Base-by-base conservation (phyloP, 1,284 basidiomycete species). In the Porodaedalea pini region DNA sequence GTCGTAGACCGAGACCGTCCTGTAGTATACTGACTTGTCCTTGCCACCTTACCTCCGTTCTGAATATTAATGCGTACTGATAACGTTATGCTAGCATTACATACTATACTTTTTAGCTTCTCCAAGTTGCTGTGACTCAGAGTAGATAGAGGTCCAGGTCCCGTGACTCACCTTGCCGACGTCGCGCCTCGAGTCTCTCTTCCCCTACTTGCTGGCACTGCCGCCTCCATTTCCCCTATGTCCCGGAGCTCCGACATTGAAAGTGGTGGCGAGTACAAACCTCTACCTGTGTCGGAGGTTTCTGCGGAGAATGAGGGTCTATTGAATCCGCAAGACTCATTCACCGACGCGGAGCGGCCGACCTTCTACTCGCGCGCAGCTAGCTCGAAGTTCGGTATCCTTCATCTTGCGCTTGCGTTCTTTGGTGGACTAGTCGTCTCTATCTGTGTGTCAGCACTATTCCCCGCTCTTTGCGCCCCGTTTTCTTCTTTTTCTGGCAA, bases 391-490 rank as follows among this genome's bases (percentile, higher is more conserved):
- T 76, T 73, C 64, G 67, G 61, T 21, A 43, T 67, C 29, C 53
- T 72, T 17, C 74, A 78, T 54, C 62, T 80, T n/a, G 56, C 68
- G 5, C 56, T 70, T 2, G 73, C 80, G 0, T 83, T 82, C 61
- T 61, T 75, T 15, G 67, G 71, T 19, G 81, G 81, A 2, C 65
- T 73, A n/a, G 39, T 78, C 2, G 72, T 75, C 3, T 78, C 75
- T 62, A 56, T 77, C 29, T 48, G 74, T 11, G 69, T 68, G 1
- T 77, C 81, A 61, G 71, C 71, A 60, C 66, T 74, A 4, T 61
- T 78, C 31, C 75, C 71, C 58, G 70, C 71, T 73, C 60, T 47
- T 59, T 39, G 50, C 51, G 40, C 23, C 41, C 21, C 43, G n/a
- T 40, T 34, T 43, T 5, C 48, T 27, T 41, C 10, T 25, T n/a